Evolutionary conservation across 129 eudicot species (phyloP).

Genomic region (Centaurea solstitialis): DNA sequence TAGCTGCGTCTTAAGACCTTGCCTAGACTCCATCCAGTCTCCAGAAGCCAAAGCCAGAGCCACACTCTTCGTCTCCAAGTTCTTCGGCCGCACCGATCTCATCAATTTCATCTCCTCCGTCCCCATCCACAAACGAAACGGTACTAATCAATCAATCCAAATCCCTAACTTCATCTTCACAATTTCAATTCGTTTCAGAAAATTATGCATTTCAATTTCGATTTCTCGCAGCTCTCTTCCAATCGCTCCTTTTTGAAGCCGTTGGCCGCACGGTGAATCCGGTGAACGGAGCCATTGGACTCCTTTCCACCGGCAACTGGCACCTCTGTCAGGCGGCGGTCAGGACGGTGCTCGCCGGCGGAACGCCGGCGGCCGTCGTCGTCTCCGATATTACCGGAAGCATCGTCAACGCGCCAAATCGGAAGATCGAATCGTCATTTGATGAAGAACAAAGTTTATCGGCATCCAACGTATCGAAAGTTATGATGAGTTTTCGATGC

Average conservation of each 20-base stretch:
- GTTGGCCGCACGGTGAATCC: slow-evolving; percentile 85
- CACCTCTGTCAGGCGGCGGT: slow-evolving; percentile 69
- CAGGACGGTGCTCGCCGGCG: slow-evolving; percentile 64
- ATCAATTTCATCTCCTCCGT: slow-evolving; percentile 69
- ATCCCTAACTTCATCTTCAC: not conserved
- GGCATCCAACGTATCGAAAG: slow-evolving; percentile 20
- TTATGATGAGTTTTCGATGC: slow-evolving; percentile 29
- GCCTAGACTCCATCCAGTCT: slow-evolving; percentile 56
- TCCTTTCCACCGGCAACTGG: slow-evolving; percentile 75
- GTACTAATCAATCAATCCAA: too few relatives aligned
- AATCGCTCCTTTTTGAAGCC: slow-evolving; percentile 74
- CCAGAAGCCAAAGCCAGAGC: slow-evolving; percentile 73
- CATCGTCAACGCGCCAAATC: not conserved
- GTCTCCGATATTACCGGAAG: slow-evolving; percentile 1
- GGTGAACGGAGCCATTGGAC: slow-evolving; percentile 75
- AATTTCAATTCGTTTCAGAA: not conserved
- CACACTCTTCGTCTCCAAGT: slow-evolving; percentile 78
- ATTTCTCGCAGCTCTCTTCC: slow-evolving; percentile 58
- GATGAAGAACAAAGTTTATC: slow-evolving; percentile 7
- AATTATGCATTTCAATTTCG: not conserved
- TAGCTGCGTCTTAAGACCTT: slow-evolving; percentile 55
- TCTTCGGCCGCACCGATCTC: slow-evolving; percentile 84
- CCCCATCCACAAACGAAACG: slow-evolving; percentile 52
- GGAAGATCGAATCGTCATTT: not conserved
- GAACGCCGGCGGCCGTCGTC: slow-evolving; percentile 32